Evolutionary conservation across 2,329 filamentous ascomycete species (phyloP).

Genomic region (Talaromyces islandicus): DNA sequence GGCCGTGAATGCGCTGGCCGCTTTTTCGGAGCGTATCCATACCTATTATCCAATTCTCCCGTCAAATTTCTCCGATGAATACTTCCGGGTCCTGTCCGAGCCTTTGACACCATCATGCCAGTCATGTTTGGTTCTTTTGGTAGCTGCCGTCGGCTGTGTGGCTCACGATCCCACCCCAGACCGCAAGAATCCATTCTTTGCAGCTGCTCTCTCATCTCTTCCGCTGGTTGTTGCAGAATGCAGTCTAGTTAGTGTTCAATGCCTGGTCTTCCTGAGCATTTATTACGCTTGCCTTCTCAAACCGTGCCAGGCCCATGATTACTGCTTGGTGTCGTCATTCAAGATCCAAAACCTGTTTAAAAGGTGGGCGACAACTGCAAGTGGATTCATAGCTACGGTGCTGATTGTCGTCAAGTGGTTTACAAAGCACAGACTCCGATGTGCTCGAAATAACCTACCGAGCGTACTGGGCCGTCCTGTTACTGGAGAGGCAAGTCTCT

Average conservation of each 20-base stretch:
- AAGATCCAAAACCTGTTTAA: conserved; percentile 24
- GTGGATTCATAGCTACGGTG: background rate
- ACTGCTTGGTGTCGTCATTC: conserved; percentile 22
- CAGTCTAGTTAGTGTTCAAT: conserved; percentile 20
- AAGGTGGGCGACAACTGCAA: conserved; percentile 1
- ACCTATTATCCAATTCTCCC: conserved; percentile 22
- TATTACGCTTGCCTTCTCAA: conserved; percentile 22
- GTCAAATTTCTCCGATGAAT: conserved; percentile 16
- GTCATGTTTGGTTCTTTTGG: conserved; percentile 20
- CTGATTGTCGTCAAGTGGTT: conserved; percentile 2
- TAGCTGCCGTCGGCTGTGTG: conserved; percentile 21
- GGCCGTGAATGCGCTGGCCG: conserved; percentile 14
- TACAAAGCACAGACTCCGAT: conserved; percentile 5
- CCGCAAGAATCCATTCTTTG: conserved; percentile 13
- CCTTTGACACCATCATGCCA: conserved; percentile 14
- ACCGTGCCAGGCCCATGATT: conserved; percentile 26
- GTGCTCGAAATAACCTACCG: conserved; percentile 15
- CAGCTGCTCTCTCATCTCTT: conserved; percentile 16
- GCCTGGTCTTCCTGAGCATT: conserved; percentile 19
- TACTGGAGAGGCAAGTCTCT: conserved; percentile 18
- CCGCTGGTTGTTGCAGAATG: conserved; percentile 18
- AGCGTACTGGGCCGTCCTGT: conserved; percentile 19
- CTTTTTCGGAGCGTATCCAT: conserved; percentile 22
- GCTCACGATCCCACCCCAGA: conserved; percentile 13
- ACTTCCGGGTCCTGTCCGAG: conserved; percentile 16